Conservation (phyloP, 129 eudicot genomes). For the Artemisia argyi region DNA sequence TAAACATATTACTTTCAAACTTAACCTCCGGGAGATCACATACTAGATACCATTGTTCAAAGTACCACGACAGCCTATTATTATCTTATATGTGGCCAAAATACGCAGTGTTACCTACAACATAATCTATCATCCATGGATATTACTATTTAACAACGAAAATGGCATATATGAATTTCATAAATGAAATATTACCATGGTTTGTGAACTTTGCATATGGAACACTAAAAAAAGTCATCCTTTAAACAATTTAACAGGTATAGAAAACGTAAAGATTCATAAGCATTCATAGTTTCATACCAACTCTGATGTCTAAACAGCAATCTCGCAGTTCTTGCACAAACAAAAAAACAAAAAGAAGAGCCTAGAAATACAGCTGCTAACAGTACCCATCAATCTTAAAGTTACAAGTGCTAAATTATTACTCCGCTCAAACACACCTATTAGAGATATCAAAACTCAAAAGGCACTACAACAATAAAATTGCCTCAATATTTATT, state of each 20-base stretch:
- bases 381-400: neutral
- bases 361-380: neutral
- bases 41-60: neutral
- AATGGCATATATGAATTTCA: neutral
- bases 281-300: too few species aligned
- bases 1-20: neutral
- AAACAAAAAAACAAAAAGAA: neutral
- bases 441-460: neutral
- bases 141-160: neutral
- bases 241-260: too few species aligned
- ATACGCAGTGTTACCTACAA: too few species aligned
- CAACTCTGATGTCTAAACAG: neutral
- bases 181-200: neutral
- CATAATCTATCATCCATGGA: too few species aligned
- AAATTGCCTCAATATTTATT: neutral
- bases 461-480: slow-evolving; percentile 10
- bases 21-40: neutral
- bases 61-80: too few species aligned
- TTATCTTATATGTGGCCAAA: too few species aligned
- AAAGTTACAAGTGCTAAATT: neutral
- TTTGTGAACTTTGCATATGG: neutral
- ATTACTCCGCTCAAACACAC: neutral
- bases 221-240: neutral
- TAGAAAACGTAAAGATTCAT: too few species aligned
- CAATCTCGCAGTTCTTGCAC: too few species aligned